A percentile compares a stretch with the other conserved stretches of the same genome.
Evolutionary conservation across 1,139 yeast species (phyloP).

Genomic region (Kazachstania sp.): DNA sequence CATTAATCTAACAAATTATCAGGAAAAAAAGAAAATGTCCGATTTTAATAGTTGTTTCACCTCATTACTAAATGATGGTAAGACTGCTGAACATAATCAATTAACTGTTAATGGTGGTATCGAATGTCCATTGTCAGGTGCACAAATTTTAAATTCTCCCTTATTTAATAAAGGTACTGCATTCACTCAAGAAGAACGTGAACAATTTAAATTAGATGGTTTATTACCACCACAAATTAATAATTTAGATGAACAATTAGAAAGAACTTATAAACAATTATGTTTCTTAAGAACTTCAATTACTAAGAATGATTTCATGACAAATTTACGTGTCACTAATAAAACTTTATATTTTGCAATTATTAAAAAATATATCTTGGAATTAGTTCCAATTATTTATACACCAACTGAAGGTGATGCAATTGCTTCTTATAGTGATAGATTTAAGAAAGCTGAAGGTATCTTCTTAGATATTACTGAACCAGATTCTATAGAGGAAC

Average conservation of each 20-base stretch:
- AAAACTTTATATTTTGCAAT: constrained; percentile 83
- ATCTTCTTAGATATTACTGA: constrained; percentile 80
- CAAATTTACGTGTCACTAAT: constrained; percentile 85
- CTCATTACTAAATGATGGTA: constrained; percentile 3
- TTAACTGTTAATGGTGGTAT: constrained; percentile 74
- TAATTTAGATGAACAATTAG: constrained; percentile 79
- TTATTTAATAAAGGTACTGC: constrained; percentile 91
- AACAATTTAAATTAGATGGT: constrained; percentile 72
- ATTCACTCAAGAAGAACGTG: constrained; percentile 72
- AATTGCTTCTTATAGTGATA: constrained; percentile 79
- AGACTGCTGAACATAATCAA: constrained; percentile 24
- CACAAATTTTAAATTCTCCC: constrained; percentile 70
- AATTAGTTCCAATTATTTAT: constrained; percentile 84
- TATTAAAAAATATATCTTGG: constrained; percentile 79
- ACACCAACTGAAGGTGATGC: constrained; percentile 99
- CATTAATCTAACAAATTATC: neutral
- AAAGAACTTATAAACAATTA: constrained; percentile 81
- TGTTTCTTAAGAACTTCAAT: constrained; percentile 69
- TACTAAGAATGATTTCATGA: constrained; percentile 86
- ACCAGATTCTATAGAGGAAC: constrained; percentile 62
- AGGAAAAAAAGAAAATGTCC: no score
- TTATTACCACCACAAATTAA: constrained; percentile 77
- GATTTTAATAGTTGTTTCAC: neutral
- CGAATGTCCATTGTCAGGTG: constrained; percentile 68
- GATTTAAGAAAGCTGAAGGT: constrained; percentile 94